Evolutionary conservation across 352 stramenopile species (phyloP).

Genomic region (Phytopythium chamaehyphon): DNA sequence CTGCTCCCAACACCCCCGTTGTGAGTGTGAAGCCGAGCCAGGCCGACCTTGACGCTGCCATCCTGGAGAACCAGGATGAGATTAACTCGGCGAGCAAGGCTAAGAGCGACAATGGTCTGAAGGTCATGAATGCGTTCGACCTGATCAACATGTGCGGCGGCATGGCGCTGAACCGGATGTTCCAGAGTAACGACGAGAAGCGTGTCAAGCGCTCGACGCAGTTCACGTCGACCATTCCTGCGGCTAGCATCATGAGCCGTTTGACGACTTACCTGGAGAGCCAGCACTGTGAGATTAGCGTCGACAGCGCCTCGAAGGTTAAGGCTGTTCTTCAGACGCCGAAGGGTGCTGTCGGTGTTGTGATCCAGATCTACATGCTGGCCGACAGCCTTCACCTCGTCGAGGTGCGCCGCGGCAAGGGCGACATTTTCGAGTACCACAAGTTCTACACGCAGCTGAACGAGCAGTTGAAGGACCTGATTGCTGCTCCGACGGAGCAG

Average conservation of each 20-base stretch:
- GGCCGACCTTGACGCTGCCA: constrained; percentile 77
- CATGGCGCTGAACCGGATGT: constrained; percentile 89
- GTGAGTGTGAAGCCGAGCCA: constrained; percentile 81
- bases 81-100: constrained; percentile 64
- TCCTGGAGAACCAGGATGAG: constrained; percentile 78
- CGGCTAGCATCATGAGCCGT: constrained; percentile 71
- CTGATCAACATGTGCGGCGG: constrained; percentile 92
- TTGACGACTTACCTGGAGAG: constrained; percentile 75
- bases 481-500: constrained; percentile 24
- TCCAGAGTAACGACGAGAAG: constrained; percentile 86
- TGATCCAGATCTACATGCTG: constrained; percentile 90
- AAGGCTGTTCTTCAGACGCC: constrained; percentile 82
- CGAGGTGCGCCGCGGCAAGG: constrained; percentile 86
- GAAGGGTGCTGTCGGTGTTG: constrained; percentile 84
- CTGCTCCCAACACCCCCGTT: constrained; percentile 17
- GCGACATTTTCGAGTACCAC: constrained; percentile 90
- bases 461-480: constrained; percentile 85
- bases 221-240: constrained; percentile 82
- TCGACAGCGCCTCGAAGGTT: constrained; percentile 78
- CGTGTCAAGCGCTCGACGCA: constrained; percentile 82
- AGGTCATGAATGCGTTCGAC: constrained; percentile 91
- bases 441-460: constrained; percentile 89
- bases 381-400: constrained; percentile 83
- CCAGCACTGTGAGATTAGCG: constrained; percentile 73
- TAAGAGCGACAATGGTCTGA: constrained; percentile 58